Conservation (phyloP, 108 stramenopile species). For the Aurantiochytrium sp. region DNA sequence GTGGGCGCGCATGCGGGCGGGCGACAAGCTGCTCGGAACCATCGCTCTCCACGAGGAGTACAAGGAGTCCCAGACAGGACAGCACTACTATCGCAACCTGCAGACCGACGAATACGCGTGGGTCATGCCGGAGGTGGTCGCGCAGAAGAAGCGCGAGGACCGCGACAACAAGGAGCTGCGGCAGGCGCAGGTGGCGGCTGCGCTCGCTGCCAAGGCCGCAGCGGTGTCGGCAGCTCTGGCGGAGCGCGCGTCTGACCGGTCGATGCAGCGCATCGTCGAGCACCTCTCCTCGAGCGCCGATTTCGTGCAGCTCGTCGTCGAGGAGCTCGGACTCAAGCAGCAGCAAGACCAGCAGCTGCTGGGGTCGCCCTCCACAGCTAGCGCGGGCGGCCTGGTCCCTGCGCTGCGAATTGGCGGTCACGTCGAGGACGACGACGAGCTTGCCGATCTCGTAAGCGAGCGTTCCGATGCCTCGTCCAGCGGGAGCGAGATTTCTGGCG, state of each 20-base stretch:
- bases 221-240: not conserved
- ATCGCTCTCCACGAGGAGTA: not conserved
- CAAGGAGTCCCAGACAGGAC: not conserved
- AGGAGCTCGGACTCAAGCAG: slow-evolving; percentile 4
- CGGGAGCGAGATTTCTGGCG: not conserved
- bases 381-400: not conserved
- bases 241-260: not conserved
- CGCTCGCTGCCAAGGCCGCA: not conserved
- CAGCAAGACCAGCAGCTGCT: not conserved
- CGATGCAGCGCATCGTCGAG: not conserved
- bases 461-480: not conserved
- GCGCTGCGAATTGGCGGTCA: not conserved
- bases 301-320: not conserved
- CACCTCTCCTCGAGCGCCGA: not conserved
- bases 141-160: not conserved
- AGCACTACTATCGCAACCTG: not conserved
- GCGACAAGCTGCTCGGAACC: not conserved
- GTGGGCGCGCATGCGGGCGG: not conserved
- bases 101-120: not conserved
- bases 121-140: not conserved
- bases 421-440: no score
- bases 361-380: no score
- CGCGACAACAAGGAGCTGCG: not conserved
- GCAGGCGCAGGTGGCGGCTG: not conserved
- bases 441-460: no score